Percentiles rank a stretch among this genome's conserved stretches.
Conservation (phyloP, 352 stramenopile genomes). For the Phytophthora quininea region DNA sequence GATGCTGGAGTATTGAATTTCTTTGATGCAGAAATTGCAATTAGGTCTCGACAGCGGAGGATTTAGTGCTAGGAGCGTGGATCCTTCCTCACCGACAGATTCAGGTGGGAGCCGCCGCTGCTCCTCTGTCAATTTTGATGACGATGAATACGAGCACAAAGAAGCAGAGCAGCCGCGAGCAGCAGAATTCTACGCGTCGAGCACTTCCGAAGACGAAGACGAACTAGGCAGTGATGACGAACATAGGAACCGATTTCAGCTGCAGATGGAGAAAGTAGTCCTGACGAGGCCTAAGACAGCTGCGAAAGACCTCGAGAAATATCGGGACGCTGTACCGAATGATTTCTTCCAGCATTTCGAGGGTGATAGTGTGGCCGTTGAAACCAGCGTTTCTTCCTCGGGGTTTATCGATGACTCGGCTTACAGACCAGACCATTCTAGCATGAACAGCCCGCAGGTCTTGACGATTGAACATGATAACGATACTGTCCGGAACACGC, state of each 20-base stretch:
- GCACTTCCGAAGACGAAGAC: slow-evolving; percentile 56
- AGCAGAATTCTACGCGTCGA: slow-evolving; percentile 63
- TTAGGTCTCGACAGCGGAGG: neutral
- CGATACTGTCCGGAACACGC: neutral
- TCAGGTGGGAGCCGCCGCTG: no score
- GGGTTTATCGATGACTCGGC: neutral
- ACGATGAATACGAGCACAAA: slow-evolving; percentile 66
- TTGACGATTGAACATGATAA: neutral
- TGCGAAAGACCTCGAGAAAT: slow-evolving; percentile 57
- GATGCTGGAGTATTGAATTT: neutral
- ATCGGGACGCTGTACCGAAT: slow-evolving; percentile 57
- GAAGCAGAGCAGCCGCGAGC: slow-evolving; percentile 58
- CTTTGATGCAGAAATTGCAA: slow-evolving; percentile 25
- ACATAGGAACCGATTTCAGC: slow-evolving; percentile 10
- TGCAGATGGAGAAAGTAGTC: slow-evolving; percentile 15
- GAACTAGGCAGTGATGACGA: slow-evolving; percentile 19
- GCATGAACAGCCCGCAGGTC: slow-evolving; percentile 5
- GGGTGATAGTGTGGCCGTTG: neutral
- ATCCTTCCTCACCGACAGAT: neutral
- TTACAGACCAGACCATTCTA: slow-evolving; percentile 3
- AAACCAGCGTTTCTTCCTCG: neutral
- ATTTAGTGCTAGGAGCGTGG: slow-evolving; percentile 3
- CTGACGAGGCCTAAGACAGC: slow-evolving; percentile 56
- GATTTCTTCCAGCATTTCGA: slow-evolving; percentile 60
- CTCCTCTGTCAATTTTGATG: slow-evolving; percentile 8